Conservation (phyloP, 2,329 filamentous ascomycete species). For the Cephalotrichum gorgonifer region DNA sequence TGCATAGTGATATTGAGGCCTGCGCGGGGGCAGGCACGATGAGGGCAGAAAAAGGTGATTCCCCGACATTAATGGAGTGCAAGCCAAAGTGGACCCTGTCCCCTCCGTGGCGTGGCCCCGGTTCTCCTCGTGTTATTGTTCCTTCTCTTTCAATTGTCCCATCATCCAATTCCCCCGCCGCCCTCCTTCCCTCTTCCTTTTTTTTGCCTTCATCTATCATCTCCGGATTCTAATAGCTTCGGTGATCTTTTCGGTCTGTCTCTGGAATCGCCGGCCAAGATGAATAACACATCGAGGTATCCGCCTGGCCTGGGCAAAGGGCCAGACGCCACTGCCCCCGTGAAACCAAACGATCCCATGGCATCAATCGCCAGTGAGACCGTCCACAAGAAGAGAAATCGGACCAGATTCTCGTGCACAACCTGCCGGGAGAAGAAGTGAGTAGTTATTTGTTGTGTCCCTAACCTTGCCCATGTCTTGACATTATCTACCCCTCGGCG, state of each 20-base stretch:
- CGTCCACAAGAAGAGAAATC: constrained; percentile 16
- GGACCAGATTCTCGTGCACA: constrained; percentile 21
- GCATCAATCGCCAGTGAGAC: not conserved
- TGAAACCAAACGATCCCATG: not conserved
- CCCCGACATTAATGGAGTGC: too few species aligned
- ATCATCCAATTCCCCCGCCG: not conserved
- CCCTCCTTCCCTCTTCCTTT: not conserved
- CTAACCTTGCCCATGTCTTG: not conserved
- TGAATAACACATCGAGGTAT: not conserved
- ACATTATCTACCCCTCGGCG: not conserved
- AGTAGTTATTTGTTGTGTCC: constrained; percentile 6
- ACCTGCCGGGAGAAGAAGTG: constrained; percentile 23
- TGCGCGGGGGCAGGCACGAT: too few species aligned
- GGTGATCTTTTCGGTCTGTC: not conserved
- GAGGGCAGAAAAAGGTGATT: too few species aligned
- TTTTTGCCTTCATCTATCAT: not conserved
- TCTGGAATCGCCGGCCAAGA: not conserved
- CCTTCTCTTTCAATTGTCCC: not conserved
- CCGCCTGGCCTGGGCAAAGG: not conserved
- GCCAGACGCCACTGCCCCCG: not conserved
- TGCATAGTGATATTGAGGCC: too few species aligned
- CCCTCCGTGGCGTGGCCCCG: too few species aligned
- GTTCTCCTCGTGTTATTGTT: not conserved
- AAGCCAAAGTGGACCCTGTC: too few species aligned
- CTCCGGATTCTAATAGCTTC: not conserved